Base-by-base conservation (phyloP, 2,329 filamentous ascomycete genomes). In the Diplodia mutila region DNA sequence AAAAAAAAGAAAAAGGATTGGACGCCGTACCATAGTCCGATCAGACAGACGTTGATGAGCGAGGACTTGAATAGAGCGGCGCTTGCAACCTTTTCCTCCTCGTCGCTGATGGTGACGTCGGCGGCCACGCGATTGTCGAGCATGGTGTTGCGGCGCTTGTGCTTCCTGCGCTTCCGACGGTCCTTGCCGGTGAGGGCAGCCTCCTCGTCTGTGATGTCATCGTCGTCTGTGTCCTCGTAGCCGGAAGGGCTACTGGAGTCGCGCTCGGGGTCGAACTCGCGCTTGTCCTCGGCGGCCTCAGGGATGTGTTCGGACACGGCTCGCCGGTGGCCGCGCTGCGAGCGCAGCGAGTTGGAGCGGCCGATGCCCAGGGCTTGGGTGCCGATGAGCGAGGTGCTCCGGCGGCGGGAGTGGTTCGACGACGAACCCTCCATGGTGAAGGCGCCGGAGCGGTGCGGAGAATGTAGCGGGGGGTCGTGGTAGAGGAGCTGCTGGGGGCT, bases 141-240 rank as follows among this genome's bases (percentile, higher is more conserved):
- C 72, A 86, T 82, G 21, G 89, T 91, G 76, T 92, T 90, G 75
- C 88, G 85, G 78, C 85, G 85, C 79, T 88, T 88, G 80, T 87
- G 87, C 73, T 85, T 85, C 75, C 88, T 87, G 73, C 89, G 89
- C 75, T 89, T 87, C 71, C 86, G 85, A 77, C 88, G 87, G 73
- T 94, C 91, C 74, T 88, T 86, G 69, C 86, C 85, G 46, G 92
- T 96, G 72, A 97, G 83, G 0, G 93, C 94, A 2, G 91, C 92
- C 84, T 97, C 94, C 80, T 97, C 94, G 75, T 97, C 94, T 73
- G 94, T 91, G 69, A 91, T 78, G 27, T 81, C 88, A 32, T 91
- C 91, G 70, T 93, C 90, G 71, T 92, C 90, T 32, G 65, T 87
- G 85, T 71, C 76, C 75, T 89, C 86, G 73, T 87, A 83, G 72